A percentile compares a stretch with the other conserved stretches of the same genome.
Evolutionary conservation across 139 green algal genomes (phyloP).

Genomic region (Coccomyxa sp.): DNA sequence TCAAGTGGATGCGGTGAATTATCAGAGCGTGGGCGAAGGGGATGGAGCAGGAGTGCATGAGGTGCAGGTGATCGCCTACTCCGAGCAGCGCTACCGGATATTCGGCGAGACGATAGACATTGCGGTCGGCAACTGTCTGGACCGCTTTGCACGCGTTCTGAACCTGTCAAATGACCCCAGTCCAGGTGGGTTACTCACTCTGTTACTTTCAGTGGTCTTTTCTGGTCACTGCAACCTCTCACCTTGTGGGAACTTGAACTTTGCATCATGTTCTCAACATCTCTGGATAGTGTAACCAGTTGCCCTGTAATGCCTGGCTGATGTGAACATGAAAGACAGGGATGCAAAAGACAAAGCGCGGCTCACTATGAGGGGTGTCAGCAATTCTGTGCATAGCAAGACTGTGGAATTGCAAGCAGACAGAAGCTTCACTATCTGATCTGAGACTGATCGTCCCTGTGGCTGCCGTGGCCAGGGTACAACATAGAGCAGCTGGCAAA

Average conservation of each 20-base stretch:
- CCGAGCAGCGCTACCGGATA: constrained; percentile 77
- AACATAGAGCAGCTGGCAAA: constrained; percentile 96
- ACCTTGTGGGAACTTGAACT: no score
- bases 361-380: background rate
- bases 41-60: background rate
- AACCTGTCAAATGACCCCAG: constrained; percentile 73
- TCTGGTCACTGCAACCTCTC: no score
- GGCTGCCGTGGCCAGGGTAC: constrained; percentile 59
- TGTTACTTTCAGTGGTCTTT: no score
- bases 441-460: background rate
- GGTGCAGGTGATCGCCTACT: constrained; percentile 83
- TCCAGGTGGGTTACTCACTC: constrained; percentile 12
- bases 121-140: constrained; percentile 87
- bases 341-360: no score
- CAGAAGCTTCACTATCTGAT: background rate
- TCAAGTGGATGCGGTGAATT: background rate
- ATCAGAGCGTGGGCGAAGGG: background rate
- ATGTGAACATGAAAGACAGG: no score
- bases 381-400: background rate
- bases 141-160: constrained; percentile 81
- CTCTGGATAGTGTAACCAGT: no score
- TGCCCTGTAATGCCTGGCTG: no score
- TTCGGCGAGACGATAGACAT: constrained; percentile 96
- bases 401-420: background rate
- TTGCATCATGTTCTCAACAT: no score